Evolutionary conservation across 2,329 filamentous ascomycete genomes (phyloP).

Genomic region (Botrytis tulipae): DNA sequence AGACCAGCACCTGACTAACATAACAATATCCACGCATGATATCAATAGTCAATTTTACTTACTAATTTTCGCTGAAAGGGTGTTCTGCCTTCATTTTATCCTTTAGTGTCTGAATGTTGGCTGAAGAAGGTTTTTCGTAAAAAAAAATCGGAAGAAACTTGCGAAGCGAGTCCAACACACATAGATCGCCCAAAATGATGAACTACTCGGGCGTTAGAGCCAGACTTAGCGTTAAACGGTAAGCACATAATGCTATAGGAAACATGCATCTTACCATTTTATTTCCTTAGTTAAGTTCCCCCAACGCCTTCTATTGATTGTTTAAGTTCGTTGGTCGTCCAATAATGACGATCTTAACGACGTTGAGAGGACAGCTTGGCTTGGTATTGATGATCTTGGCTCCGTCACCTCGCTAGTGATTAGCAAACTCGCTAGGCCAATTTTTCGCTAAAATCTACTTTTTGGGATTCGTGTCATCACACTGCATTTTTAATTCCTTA

Average conservation of each 20-base stretch:
- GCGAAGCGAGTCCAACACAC: too few relatives aligned
- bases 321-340: too few relatives aligned
- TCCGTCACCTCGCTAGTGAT: not conserved
- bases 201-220: not conserved
- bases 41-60: not conserved
- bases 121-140: too few relatives aligned
- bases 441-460: not conserved
- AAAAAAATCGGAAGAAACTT: too few relatives aligned
- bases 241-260: not conserved
- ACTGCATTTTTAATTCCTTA: not conserved
- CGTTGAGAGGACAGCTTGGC: not conserved
- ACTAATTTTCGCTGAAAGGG: too few relatives aligned
- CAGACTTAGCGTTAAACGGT: not conserved
- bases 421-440: not conserved
- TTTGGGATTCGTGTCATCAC: not conserved
- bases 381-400: not conserved
- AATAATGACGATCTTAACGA: not conserved
- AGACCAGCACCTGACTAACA: too few relatives aligned
- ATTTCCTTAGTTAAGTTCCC: not conserved
- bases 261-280: not conserved
- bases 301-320: not conserved
- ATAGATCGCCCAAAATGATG: too few relatives aligned
- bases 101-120: too few relatives aligned
- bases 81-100: too few relatives aligned
- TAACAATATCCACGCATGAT: not conserved